Conservation (phyloP, 257 asterid genomes). For the Salvia miltiorrhiza region DNA sequence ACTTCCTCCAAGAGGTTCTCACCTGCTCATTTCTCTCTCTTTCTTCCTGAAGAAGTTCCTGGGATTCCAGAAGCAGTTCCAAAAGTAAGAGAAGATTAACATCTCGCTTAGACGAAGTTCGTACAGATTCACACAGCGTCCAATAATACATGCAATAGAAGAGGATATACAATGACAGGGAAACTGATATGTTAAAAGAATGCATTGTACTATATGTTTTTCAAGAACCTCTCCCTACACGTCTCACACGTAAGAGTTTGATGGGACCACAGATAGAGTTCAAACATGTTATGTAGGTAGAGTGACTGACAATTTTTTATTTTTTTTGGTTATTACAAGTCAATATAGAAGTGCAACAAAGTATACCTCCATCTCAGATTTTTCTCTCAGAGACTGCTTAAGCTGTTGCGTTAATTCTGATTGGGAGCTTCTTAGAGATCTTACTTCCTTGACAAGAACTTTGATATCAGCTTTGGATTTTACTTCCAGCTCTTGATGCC, state of each 20-base stretch:
- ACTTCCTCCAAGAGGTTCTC: conserved; percentile 43
- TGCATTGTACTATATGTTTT: background rate
- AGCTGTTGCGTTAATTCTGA: conserved; percentile 66
- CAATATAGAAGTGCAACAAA: conserved; percentile 18
- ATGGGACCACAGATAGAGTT: conserved; percentile 1
- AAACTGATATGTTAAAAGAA: background rate
- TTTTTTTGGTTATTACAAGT: background rate
- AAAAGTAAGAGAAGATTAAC: background rate
- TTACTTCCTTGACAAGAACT: conserved; percentile 90
- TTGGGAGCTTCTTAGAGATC: conserved; percentile 77
- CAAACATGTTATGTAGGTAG: background rate
- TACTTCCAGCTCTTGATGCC: conserved; percentile 68
- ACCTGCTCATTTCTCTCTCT: conserved; percentile 44
- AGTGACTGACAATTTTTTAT: background rate
- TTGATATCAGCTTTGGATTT: conserved; percentile 82
- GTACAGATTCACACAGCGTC: conserved; percentile 17
- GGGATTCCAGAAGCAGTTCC: conserved; percentile 31
- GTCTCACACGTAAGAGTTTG: background rate
- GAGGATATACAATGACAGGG: background rate
- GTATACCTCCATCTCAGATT: conserved; percentile 64
- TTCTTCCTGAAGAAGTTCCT: conserved; percentile 66
- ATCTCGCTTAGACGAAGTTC: background rate
- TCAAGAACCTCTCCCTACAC: background rate
- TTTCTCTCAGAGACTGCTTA: conserved; percentile 49
- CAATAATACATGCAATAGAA: conserved; percentile 21